Conservation (phyloP, 192 early-diverging fungal genomes). For the Gaertneriomyces semiglobifer region DNA sequence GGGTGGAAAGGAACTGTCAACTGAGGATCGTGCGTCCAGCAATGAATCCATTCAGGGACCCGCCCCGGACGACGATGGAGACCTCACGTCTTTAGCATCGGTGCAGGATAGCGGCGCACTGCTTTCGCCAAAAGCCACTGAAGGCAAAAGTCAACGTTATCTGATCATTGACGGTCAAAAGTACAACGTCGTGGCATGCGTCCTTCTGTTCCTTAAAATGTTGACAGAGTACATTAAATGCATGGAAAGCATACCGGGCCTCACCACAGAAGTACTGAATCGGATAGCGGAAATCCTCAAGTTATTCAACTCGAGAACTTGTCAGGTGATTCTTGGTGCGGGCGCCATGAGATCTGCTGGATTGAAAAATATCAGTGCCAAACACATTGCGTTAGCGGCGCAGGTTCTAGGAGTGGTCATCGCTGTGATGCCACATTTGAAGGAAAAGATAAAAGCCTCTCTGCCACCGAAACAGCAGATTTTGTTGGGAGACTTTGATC, state of each 20-base stretch:
- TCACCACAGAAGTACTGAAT: conserved; percentile 85
- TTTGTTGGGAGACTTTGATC: conserved; percentile 87
- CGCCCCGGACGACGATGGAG: neutral
- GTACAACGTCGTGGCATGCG: conserved; percentile 87
- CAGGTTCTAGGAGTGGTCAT: conserved; percentile 88
- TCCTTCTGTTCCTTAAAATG: conserved; percentile 84
- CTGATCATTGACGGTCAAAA: conserved; percentile 71
- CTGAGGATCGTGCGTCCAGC: conserved; percentile 12
- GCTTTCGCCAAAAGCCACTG: neutral
- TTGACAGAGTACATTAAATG: conserved; percentile 89
- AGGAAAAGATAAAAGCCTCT: conserved; percentile 65
- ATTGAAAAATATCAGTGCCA: conserved; percentile 93
- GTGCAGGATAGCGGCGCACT: neutral
- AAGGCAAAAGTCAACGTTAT: conserved; percentile 32
- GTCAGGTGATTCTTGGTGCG: conserved; percentile 96
- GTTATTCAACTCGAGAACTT: conserved; percentile 90
- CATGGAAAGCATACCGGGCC: conserved; percentile 69
- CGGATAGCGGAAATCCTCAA: conserved; percentile 81
- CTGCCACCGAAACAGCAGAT: conserved; percentile 76
- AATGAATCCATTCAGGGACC: conserved; percentile 38
- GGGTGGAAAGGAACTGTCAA: neutral
- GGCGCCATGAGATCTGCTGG: conserved; percentile 97
- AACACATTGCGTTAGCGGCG: conserved; percentile 77
- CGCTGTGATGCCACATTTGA: conserved; percentile 79
- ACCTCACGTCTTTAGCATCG: neutral